Base-by-base conservation (phyloP, 495 filamentous ascomycete species). In the Penicillium coprophilum region DNA sequence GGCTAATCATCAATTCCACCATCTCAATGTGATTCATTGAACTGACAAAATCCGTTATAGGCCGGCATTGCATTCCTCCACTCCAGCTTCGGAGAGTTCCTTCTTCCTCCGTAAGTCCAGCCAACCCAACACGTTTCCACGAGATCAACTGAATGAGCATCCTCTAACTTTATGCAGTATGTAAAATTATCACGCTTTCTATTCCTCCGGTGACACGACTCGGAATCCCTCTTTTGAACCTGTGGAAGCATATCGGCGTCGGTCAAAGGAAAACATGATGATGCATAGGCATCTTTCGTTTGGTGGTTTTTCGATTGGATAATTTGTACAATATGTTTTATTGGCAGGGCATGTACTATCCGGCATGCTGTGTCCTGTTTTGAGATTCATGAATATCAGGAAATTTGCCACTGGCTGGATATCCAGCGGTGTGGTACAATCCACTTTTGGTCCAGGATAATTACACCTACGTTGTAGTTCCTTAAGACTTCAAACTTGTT, bases 11-110 rank as follows among this genome's bases (percentile, higher is more conserved):
- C 31, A 21, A 28, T 23, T 17, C 23, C 8, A 21, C 24, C 8
- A 20, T 39, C 31, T 3, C 6, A 31, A 21, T 24, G 34, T 39
- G 59, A 62, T 27, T 31, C 11, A 21, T 30, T 36, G 55, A 59
- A 41, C 65, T 71, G 58, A 68, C 47, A 31, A 12, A 17, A 55
- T 40, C 23, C 8, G 36, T 41, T 66, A 15, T 62, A 91, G 87
- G 84, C 80, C 60, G 86, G 86, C 57, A 80, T 91, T 45, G 84
- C 87, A 46, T 88, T 91, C 76, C 76, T 91, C 59, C 79, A 85
- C 66, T 88, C 85, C 76, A 84, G 82, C 64, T 87, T 86, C 81
- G 80, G 81, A 80, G 87, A 90, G 75, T 77, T 87, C 66, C 77
- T 91, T 54, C 78, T 90, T 52, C 87, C 88, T 63, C 84, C 85